Evolutionary conservation across 2,329 filamentous ascomycete genomes (phyloP).

Genomic region (Verticillium dahliae): DNA sequence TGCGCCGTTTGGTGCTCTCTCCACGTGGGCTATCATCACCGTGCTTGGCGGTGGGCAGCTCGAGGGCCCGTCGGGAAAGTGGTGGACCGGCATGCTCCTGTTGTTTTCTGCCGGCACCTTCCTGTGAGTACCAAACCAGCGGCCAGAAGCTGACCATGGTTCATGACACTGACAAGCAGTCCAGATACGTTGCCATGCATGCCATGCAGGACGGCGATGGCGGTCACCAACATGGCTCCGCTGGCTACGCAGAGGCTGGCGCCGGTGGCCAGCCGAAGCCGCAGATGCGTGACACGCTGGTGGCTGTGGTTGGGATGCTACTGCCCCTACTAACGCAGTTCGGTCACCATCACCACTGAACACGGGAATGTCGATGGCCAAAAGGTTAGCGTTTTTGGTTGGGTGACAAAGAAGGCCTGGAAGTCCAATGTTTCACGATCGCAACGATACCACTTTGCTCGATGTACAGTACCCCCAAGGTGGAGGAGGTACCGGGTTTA

Average conservation of each 20-base stretch:
- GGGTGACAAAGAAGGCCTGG: background rate
- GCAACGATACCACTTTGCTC: background rate
- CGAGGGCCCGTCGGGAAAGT: constrained; percentile 59
- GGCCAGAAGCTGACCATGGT: background rate
- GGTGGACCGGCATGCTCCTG: constrained; percentile 87
- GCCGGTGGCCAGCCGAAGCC: constrained; percentile 38
- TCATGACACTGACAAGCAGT: background rate
- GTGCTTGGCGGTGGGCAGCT: constrained; percentile 58
- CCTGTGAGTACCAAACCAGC: constrained; percentile 55
- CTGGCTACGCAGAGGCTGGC: constrained; percentile 47
- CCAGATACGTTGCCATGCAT: constrained; percentile 94
- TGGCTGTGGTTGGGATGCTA: constrained; percentile 70
- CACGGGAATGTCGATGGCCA: background rate
- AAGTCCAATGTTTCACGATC: background rate
- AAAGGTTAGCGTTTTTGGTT: too few relatives aligned
- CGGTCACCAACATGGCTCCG: constrained; percentile 40
- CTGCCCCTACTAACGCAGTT: constrained; percentile 72
- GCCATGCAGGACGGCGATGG: constrained; percentile 78
- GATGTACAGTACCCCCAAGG: background rate
- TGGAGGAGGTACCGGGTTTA: background rate
- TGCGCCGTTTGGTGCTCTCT: constrained; percentile 76
- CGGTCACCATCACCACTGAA: constrained; percentile 57
- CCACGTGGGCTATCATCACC: constrained; percentile 75
- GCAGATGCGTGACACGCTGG: constrained; percentile 62
- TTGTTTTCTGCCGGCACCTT: constrained; percentile 97